Evolutionary conservation across 495 filamentous ascomycete species (phyloP).

Genomic region (Filosporella fistucella): DNA sequence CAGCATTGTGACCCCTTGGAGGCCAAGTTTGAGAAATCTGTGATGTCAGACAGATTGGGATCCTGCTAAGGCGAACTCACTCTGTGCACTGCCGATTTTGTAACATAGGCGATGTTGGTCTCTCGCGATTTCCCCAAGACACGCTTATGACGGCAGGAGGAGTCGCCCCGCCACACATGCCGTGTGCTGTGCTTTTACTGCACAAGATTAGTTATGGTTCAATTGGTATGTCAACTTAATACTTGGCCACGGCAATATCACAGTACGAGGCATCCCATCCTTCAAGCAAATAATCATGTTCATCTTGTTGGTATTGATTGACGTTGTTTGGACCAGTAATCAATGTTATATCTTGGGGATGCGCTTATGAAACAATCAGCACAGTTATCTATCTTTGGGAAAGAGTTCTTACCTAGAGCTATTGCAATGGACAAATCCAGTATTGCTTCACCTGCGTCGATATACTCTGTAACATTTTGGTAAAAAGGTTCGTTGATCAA

Average conservation of each 20-base stretch:
- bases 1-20: conserved; percentile 33
- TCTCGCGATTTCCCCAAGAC: conserved; percentile 1
- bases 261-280: conserved; percentile 63
- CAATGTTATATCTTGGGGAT: background rate
- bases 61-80: background rate
- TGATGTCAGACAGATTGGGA: background rate
- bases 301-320: background rate
- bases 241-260: conserved; percentile 11
- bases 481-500: conserved; percentile 14
- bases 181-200: background rate
- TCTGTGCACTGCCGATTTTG: conserved; percentile 10
- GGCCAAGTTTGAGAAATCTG: conserved; percentile 34
- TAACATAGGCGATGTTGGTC: conserved; percentile 27
- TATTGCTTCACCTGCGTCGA: conserved; percentile 15
- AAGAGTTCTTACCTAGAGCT: conserved; percentile 17
- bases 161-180: background rate
- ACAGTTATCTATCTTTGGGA: too few species aligned
- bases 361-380: too few species aligned
- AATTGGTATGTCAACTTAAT: background rate
- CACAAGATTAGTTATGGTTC: background rate
- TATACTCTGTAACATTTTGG: conserved; percentile 7
- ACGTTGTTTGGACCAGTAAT: background rate
- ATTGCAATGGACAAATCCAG: conserved; percentile 19
- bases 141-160: conserved; percentile 1
- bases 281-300: conserved; percentile 39